Conservation (phyloP, 2,329 filamentous ascomycete genomes). For the Trichoderma semiorbis region DNA sequence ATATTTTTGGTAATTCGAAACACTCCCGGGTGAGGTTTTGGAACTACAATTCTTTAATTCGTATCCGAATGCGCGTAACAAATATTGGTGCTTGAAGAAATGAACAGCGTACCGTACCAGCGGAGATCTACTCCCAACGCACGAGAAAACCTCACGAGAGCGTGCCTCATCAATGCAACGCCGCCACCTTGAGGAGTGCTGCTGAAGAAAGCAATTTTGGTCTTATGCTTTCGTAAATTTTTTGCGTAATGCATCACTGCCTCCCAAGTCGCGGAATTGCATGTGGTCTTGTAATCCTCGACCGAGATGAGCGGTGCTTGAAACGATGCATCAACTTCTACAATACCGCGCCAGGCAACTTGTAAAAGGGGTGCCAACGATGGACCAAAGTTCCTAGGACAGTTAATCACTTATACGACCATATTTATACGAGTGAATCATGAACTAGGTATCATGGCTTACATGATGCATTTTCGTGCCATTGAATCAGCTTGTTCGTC, state of each 20-base stretch:
- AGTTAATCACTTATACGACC: background rate
- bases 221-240: conserved; percentile 59
- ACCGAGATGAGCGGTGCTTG: conserved; percentile 56
- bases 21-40: conserved; percentile 73
- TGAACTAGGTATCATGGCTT: conserved; percentile 30
- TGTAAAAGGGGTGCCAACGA: conserved; percentile 65
- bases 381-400: conserved; percentile 64
- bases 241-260: conserved; percentile 61
- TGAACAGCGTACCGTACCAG: conserved; percentile 60
- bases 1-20: conserved; percentile 84
- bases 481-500: conserved; percentile 82
- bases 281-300: conserved; percentile 59
- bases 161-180: conserved; percentile 78
- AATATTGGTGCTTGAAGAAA: background rate
- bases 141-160: conserved; percentile 67
- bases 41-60: conserved; percentile 48
- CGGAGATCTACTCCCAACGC: conserved; percentile 64
- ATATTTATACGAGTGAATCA: background rate
- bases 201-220: conserved; percentile 75
- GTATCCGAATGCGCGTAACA: no score
- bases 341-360: conserved; percentile 63
- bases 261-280: conserved; percentile 60
- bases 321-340: conserved; percentile 67
- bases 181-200: conserved; percentile 79
- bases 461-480: conserved; percentile 74